A percentile compares a stretch with the other conserved stretches of the same genome.
These are phyloP conservation scores for Phytophthora sojae DNA, from an alignment of 352 stramenopile species.

Conservation along the genomic window DNA sequence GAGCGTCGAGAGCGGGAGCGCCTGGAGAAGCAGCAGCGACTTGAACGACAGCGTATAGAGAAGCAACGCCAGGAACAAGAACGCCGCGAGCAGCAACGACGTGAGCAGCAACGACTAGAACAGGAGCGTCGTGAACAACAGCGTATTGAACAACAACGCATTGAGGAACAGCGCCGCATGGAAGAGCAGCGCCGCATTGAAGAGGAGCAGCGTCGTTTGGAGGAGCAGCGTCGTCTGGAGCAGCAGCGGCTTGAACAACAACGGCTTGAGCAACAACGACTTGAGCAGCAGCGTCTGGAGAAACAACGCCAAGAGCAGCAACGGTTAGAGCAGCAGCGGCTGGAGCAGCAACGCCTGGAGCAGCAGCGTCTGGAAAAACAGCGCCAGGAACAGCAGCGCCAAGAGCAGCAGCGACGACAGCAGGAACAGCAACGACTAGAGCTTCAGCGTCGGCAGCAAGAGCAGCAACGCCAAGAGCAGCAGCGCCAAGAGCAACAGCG, in stretches of 20 bases:
- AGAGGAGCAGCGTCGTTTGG: conserved; percentile 39
- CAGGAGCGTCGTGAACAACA: conserved; percentile 27
- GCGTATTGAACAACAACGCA: conserved; percentile 7
- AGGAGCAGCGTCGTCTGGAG: conserved; percentile 31
- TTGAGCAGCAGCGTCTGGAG: conserved; percentile 37
- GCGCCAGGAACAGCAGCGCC: conserved; percentile 23
- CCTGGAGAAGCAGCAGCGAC: conserved; percentile 32
- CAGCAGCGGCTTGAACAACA: conserved; percentile 38
- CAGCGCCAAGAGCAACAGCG: conserved; percentile 46
- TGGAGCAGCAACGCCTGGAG: conserved; percentile 33
- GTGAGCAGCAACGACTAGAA: conserved; percentile 26
- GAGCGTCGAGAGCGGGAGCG: conserved; percentile 22
- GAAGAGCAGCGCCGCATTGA: background rate
- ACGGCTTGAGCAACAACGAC: conserved; percentile 42
- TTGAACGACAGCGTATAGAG: conserved; percentile 34
- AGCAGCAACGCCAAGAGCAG: conserved; percentile 13
- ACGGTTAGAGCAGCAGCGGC: conserved; percentile 32
- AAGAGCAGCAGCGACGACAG: conserved; percentile 36
- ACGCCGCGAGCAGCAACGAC: conserved; percentile 13
- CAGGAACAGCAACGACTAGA: conserved; percentile 30
- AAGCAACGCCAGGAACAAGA: conserved; percentile 39
- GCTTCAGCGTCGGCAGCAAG: conserved; percentile 24
- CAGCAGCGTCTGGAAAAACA: conserved; percentile 31
- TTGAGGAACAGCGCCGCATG: conserved; percentile 20
- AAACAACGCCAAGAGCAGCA: conserved; percentile 25